phyloP scores from a whole-genome alignment of 2,329 filamentous ascomycete genomes.

The Diplodia seriata region DNA sequence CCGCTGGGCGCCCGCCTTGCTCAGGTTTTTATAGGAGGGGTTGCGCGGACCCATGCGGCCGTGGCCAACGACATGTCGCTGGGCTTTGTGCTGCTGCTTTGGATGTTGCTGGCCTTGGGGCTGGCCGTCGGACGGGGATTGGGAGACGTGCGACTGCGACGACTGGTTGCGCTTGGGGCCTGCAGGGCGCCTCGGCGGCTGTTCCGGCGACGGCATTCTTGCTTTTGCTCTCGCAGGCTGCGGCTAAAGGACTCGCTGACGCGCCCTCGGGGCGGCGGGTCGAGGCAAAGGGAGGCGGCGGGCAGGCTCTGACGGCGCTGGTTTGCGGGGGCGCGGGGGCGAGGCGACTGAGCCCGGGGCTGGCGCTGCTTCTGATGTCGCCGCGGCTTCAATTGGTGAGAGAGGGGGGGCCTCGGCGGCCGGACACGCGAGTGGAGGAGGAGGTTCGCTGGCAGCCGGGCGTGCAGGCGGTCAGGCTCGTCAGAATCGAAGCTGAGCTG shows the following conservation, averaged over 20 bases:
- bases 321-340: slow-evolving; percentile 19
- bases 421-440: slow-evolving; percentile 24
- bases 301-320: slow-evolving; percentile 25
- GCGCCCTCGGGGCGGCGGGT: slow-evolving; percentile 12
- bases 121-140: slow-evolving; percentile 46
- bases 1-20: slow-evolving; percentile 49
- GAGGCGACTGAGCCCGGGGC: slow-evolving; percentile 14
- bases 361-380: slow-evolving; percentile 28
- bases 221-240: slow-evolving; percentile 14
- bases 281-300: slow-evolving; percentile 29
- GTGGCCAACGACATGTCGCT: slow-evolving; percentile 51
- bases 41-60: slow-evolving; percentile 49
- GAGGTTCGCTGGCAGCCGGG: slow-evolving; percentile 30
- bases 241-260: slow-evolving; percentile 27
- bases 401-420: slow-evolving; percentile 23
- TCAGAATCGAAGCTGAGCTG: slow-evolving; percentile 27
- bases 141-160: slow-evolving; percentile 46
- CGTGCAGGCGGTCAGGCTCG: slow-evolving; percentile 28
- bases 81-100: slow-evolving; percentile 43
- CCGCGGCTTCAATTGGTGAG: slow-evolving; percentile 27
- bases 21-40: slow-evolving; percentile 51
- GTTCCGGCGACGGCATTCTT: slow-evolving; percentile 29
- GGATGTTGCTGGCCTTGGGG: slow-evolving; percentile 33
- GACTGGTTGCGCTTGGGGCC: slow-evolving; percentile 44
- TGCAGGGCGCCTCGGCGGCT: slow-evolving; percentile 45